These are phyloP conservation scores for Crucihimalaya himalaica DNA, from an alignment of 345 rosid genomes.

Conservation along the genomic window DNA sequence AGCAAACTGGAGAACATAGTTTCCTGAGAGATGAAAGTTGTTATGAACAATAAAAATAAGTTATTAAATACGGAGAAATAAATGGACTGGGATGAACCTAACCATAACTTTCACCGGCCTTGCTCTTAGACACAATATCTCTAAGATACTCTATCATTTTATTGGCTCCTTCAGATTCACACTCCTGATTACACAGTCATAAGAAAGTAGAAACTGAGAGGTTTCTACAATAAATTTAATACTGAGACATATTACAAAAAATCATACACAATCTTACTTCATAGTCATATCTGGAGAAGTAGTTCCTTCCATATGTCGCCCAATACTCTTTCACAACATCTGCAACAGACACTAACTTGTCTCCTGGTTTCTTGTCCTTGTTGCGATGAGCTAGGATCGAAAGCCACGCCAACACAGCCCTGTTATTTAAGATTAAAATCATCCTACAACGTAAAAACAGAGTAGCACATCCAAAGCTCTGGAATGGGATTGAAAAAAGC, in stretches of 20 bases:
- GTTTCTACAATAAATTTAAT: not conserved
- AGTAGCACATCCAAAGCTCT: conserved; percentile 1
- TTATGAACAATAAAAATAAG: conserved; percentile 17
- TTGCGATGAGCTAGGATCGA: conserved; percentile 79
- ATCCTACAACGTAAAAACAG: not conserved
- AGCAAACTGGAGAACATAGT: conserved; percentile 70
- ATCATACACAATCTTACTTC: conserved; percentile 56
- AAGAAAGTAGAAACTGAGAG: conserved; percentile 25
- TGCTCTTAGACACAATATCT: conserved; percentile 68
- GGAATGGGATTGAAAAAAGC: not conserved
- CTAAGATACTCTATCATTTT: conserved; percentile 79
- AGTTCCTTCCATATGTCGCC: conserved; percentile 93
- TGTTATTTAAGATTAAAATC: conserved; percentile 39
- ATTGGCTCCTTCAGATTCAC: conserved; percentile 93
- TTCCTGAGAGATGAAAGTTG: conserved; percentile 50
- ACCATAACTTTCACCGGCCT: conserved; percentile 75
- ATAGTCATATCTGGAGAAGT: conserved; percentile 92
- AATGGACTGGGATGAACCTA: conserved; percentile 35
- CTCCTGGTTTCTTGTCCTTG: conserved; percentile 78
- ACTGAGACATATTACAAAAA: not conserved
- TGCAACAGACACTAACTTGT: conserved; percentile 74
- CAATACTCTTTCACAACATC: conserved; percentile 88
- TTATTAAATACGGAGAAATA: not conserved
- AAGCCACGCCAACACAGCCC: conserved; percentile 98
- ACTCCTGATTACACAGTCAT: conserved; percentile 53